Conservation (phyloP, 352 stramenopile genomes). For the Phytophthora tentaculata region DNA sequence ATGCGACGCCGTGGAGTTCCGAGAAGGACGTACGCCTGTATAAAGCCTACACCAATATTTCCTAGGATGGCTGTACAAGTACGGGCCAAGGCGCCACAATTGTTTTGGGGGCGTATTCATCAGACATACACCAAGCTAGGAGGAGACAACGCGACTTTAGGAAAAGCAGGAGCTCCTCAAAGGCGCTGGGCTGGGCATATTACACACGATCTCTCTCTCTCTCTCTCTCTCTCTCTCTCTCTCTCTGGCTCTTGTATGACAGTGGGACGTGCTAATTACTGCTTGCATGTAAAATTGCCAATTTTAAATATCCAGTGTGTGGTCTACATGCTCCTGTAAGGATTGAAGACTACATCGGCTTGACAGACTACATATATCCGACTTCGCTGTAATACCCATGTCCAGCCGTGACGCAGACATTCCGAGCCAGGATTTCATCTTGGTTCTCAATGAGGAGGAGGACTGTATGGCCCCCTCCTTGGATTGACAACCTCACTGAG, state of each 20-base stretch:
- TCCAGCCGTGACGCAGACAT: too few species aligned
- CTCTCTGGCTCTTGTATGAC: background rate
- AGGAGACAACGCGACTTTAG: background rate
- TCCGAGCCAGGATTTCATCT: too few species aligned
- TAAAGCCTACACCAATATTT: constrained; percentile 4
- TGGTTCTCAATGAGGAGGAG: too few species aligned
- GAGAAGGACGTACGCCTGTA: background rate
- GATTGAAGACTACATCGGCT: background rate
- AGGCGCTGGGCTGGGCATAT: background rate
- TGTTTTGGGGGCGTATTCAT: background rate
- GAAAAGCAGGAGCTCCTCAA: background rate
- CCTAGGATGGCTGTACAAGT: background rate
- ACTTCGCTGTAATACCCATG: too few species aligned
- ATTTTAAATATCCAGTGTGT: too few species aligned
- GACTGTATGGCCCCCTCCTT: too few species aligned
- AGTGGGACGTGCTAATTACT: background rate
- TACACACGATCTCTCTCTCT: too few species aligned
- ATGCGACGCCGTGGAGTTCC: background rate
- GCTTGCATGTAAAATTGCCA: too few species aligned
- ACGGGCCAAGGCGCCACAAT: background rate
- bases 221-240: too few species aligned
- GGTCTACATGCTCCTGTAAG: background rate
- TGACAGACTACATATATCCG: too few species aligned
- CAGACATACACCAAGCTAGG: background rate
- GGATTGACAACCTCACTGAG: too few species aligned